Conservation (phyloP, 345 rosid genomes). For the Moricandia moricandioides region DNA sequence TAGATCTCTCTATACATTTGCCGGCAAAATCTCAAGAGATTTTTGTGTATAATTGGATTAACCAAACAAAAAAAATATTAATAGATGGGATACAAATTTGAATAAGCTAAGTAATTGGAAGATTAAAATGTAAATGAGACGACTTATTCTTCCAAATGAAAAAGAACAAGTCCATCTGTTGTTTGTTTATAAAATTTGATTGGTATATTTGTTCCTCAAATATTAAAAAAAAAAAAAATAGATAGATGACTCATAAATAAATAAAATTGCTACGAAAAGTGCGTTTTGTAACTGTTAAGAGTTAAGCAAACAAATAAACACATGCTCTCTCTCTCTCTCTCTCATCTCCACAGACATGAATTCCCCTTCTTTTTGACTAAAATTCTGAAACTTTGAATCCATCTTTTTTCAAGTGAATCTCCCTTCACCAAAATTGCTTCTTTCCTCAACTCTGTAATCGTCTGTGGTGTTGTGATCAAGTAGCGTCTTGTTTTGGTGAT, state of each 20-base stretch:
- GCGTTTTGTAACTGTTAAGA: constrained; percentile 31
- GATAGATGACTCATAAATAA: neutral
- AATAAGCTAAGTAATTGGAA: neutral
- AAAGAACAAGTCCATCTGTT: neutral
- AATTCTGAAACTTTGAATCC: neutral
- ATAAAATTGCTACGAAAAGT: neutral
- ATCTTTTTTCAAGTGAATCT: constrained; percentile 11
- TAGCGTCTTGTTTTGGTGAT: constrained; percentile 5
- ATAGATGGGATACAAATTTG: neutral
- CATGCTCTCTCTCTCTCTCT: constrained; percentile 3
- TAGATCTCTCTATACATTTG: neutral
- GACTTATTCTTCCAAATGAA: neutral
- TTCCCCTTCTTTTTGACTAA: constrained; percentile 35
- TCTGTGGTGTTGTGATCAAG: constrained; percentile 10
- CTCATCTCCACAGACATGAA: constrained; percentile 28
- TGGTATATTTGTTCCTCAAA: constrained; percentile 6
- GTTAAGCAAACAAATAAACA: constrained; percentile 26
- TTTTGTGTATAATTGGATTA: neutral
- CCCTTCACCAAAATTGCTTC: neutral
- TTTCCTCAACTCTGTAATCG: neutral
- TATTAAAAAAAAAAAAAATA: neutral
- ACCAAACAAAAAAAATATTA: neutral
- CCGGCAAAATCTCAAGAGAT: neutral
- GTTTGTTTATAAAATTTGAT: neutral
- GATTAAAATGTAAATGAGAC: neutral